Evolutionary conservation across 441 rosid genomes (phyloP), one percentile per base, ranked within the genome.

Genomic region (Corymbia citriodora): DNA sequence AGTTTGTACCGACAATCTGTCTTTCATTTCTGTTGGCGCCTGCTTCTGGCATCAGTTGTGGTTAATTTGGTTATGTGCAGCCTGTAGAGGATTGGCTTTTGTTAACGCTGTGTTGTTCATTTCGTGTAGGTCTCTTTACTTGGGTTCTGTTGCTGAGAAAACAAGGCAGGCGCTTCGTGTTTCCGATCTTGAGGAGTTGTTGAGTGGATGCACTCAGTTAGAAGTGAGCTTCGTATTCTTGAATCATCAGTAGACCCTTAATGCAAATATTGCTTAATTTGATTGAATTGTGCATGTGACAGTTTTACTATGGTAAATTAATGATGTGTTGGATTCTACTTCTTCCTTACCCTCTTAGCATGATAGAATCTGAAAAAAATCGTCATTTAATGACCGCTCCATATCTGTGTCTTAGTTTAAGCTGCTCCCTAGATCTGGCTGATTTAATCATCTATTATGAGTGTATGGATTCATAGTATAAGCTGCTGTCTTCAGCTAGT

Each of bases 131-230:
- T 93, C 93, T 65, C 95, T 98, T 81, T 95, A 93, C 94, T 93
- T 98, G 95, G 99, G 98, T 87, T 96, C 99, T 7, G 97, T 96
- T 72, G 97, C 97, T 25, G 99, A 97, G 89, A 96, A 96, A 92
- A 92, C 97, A 91, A 97, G 98, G 87, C 94, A 95, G 31, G 93
- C 95, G 33, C 92, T 96, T 94, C 96, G 90, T 92, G 93, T 94
- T 54, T 93, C 94, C 91, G 99, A 96, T 89, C 94, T 97, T 90
- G 98, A 97, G 95, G 97, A 95, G 92, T 94, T 97, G 91, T 97
- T 97, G 5, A 91, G 92, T 89, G 97, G 99, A 81, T 98, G 99
- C 95, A 91, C 94, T 27, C 95, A 92, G 89, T 94, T 98, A 94
- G 99, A 98, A 96, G 99, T 98, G 96, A 96, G 97, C 91, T 87